Evolutionary conservation across 352 stramenopile genomes (phyloP), one percentile per base, ranked within the genome.

Genomic region (Phytopythium ostracodes): DNA sequence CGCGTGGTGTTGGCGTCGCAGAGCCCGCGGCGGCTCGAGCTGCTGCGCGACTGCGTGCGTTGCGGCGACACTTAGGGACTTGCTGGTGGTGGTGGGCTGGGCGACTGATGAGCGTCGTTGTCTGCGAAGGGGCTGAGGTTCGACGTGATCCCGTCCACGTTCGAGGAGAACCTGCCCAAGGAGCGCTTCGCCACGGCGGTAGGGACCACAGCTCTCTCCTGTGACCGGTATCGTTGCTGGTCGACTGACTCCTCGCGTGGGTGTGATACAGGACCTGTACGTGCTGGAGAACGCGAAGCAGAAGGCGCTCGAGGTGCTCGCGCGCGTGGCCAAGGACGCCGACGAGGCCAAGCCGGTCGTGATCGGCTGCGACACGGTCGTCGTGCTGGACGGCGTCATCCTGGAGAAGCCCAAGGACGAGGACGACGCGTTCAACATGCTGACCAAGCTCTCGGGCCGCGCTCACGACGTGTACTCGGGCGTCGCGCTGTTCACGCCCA

Each of bases 401-500:
- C 71, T 98, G 20, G 91, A 98, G 61, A 98, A 98, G 69, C 90
- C 91, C 20, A 67, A 72, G 47, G 86, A 96, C 56, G 76, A 93
- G 44, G 59, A 90, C 14, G 76, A 96, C 42, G 91, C 91, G 14
- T 88, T 92, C 40, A 58, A 66, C 25, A 97, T 93, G 79, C 74
- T 98, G 10, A 75, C 56, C 17, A 76, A 73, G 36, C 71, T 97
- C 33, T 95, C 89, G 12, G 73, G 67, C 38, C 70, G 72, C 15
- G 76, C 76, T 9, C 90, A 97, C 64, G 72, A 94, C 14, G 91
- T 97, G 27, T 95, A 93, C 67, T 96, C 87, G 2, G 91, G 89
- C 25, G 85, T 97, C n/a, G 84, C 86, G 5, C 54, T 98, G 25
- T 84, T 88, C 46, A 79, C 80, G 25, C 62, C 73, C 10, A 36